Conservation (phyloP, 352 stramenopile species). For the Discostella stelligera region DNA sequence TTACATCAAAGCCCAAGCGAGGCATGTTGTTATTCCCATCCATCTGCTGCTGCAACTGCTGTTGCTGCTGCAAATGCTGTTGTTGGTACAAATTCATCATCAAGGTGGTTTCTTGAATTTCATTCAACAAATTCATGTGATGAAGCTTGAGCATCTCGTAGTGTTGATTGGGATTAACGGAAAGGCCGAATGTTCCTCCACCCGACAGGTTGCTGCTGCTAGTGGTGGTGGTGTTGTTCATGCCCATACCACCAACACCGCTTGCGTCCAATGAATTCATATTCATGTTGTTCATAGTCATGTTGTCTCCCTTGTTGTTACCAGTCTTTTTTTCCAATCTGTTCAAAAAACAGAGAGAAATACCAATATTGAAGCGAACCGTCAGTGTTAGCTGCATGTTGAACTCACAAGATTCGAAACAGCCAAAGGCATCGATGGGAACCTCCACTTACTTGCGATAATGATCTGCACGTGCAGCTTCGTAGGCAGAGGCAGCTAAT, state of each 20-base stretch:
- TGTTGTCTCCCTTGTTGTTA: slow-evolving; percentile 8
- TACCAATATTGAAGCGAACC: not conserved
- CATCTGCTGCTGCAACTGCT: slow-evolving; percentile 20
- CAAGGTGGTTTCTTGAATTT: slow-evolving; percentile 83
- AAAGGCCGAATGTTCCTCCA: slow-evolving; percentile 55
- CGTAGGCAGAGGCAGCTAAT: slow-evolving; percentile 66
- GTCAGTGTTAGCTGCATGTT: not conserved
- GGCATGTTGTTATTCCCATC: slow-evolving; percentile 18
- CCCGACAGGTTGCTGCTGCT: slow-evolving; percentile 27
- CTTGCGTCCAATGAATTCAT: slow-evolving; percentile 16
- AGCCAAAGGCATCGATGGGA: not conserved
- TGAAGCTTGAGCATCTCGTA: slow-evolving; percentile 83
- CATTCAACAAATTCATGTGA: slow-evolving; percentile 84
- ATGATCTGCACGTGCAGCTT: slow-evolving; percentile 74
- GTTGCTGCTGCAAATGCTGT: slow-evolving; percentile 71
- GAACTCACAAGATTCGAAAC: not conserved
- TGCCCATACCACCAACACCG: slow-evolving; percentile 26
- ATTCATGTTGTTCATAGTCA: slow-evolving; percentile 21
- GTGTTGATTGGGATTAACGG: slow-evolving; percentile 79
- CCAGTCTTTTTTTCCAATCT: slow-evolving; percentile 24
- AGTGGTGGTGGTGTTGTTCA: slow-evolving; percentile 51
- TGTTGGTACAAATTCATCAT: slow-evolving; percentile 86
- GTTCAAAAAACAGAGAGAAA: no score
- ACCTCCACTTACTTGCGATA: slow-evolving; percentile 48
- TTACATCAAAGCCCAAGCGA: slow-evolving; percentile 44